phyloP scores from a whole-genome alignment of 768 basidiomycete genomes.

The Mycena crocata region DNA sequence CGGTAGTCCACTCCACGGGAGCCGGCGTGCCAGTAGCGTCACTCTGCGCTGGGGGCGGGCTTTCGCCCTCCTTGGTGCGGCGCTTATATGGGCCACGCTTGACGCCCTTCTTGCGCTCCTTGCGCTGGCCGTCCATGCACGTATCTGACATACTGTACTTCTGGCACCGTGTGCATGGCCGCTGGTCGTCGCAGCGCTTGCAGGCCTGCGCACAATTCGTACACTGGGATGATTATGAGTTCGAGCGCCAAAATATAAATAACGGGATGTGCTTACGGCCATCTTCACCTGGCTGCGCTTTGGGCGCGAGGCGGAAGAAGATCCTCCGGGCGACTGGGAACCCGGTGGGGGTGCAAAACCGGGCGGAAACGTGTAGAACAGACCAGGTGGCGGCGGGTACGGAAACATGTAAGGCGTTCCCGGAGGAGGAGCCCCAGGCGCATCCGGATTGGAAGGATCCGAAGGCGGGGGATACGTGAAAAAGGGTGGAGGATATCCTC shows the following conservation, averaged over 20 bases:
- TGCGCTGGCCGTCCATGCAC: constrained; percentile 91
- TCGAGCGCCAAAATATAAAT: not conserved
- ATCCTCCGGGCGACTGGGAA: not conserved
- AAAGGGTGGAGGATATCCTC: constrained; percentile 24
- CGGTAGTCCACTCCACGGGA: constrained; percentile 16
- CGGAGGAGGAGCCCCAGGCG: constrained; percentile 6
- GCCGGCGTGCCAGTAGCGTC: not conserved
- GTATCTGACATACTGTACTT: constrained; percentile 85
- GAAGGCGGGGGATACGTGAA: constrained; percentile 27
- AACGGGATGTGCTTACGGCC: constrained; percentile 55
- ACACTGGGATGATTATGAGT: constrained; percentile 54
- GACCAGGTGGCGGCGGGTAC: constrained; percentile 24
- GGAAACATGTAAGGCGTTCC: constrained; percentile 26
- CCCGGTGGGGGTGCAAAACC: constrained; percentile 11
- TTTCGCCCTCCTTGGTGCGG: constrained; percentile 52
- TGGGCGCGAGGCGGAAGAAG: constrained; percentile 55
- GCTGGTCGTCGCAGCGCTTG: constrained; percentile 89
- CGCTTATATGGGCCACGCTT: constrained; percentile 90
- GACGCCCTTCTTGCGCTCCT: constrained; percentile 92
- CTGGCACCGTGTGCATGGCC: constrained; percentile 90
- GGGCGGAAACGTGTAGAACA: constrained; percentile 26
- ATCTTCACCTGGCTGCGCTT: constrained; percentile 93
- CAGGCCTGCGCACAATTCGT: constrained; percentile 91
- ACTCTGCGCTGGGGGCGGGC: constrained; percentile 13
- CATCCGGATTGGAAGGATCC: constrained; percentile 19